Evolutionary conservation across 192 early-diverging fungal species (phyloP), one percentile per base, ranked within the genome.

Genomic region (Polychytrium aggregatum): DNA sequence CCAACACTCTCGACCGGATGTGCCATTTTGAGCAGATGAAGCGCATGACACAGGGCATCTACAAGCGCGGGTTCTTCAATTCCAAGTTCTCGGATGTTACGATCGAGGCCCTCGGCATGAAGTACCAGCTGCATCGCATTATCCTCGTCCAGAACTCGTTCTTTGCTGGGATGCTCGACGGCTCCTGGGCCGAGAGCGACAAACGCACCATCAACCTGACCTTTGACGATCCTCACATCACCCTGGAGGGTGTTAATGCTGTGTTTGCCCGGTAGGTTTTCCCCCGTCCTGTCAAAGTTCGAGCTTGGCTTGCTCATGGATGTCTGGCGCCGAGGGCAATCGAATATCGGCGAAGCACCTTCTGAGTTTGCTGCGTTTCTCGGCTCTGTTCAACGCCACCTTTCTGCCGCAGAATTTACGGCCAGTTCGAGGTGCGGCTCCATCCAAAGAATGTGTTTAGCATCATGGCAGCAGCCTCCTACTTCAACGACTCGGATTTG

Each of bases 91-190:
- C 52, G 5, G 69, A 71, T 52, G 43, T 71, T 22, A 49, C 44
- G 7, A 44, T 71, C 34, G 24, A 46, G 14, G 43, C 63, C 31
- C 56, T 71, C 13, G 69, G 59, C n/a, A 46, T 56, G 25, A 44
- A 36, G 14, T 71, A 56, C 50, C 34, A 65, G 22, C 55, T 71
- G 27, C 69, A 71, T 45, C 40, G 60, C n/a, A 48, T 71, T 29
- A 53, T 63, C 0, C 52, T 71, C 25, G 29, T 71, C 13, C 56
- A 64, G 40, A 68, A 63, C 43, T 14, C 6, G 16, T 71, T 64
- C 55, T 71, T 71, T 68, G 52, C 52, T 10, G n/a, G 35, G 14
- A 64, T 71, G 53, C 49, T 67, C 16, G 47, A 50, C 5, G 62
- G 52, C 24, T 45, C 47, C 3, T 58, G 53, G 50, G 46, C 33